A percentile compares a stretch with the other conserved stretches of the same genome.
These are phyloP conservation scores for Nothophoma quercina DNA, from an alignment of 2,329 filamentous ascomycete species.

Conservation along the genomic window DNA sequence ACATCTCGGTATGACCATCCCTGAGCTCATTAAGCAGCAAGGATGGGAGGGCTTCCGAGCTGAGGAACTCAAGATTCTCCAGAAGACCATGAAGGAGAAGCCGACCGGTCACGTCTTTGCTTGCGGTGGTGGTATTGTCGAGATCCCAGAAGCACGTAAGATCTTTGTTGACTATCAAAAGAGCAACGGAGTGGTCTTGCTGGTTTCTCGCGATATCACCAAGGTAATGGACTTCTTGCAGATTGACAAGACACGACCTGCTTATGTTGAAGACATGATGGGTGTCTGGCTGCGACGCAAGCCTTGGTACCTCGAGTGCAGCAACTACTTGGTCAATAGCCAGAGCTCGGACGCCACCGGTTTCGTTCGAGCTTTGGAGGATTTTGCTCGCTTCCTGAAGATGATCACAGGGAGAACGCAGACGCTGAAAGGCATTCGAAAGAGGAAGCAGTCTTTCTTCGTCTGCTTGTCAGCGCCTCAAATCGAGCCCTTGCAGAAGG, in stretches of 20 bases:
- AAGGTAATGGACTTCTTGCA: slow-evolving; percentile 88
- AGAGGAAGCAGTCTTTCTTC: slow-evolving; percentile 82
- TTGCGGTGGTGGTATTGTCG: slow-evolving; percentile 92
- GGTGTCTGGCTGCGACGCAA: slow-evolving; percentile 88
- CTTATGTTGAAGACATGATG: slow-evolving; percentile 91
- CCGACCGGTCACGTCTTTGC: slow-evolving; percentile 83
- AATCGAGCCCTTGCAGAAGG: slow-evolving; percentile 67
- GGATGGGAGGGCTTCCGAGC: slow-evolving; percentile 91
- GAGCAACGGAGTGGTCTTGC: slow-evolving; percentile 81
- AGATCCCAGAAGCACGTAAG: slow-evolving; percentile 79
- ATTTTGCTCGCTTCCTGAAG: slow-evolving; percentile 77
- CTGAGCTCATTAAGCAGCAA: slow-evolving; percentile 77
- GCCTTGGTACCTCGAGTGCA: slow-evolving; percentile 90
- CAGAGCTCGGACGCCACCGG: slow-evolving; percentile 65
- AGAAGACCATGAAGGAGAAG: slow-evolving; percentile 76
- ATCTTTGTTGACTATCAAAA: slow-evolving; percentile 76
- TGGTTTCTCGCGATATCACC: slow-evolving; percentile 86
- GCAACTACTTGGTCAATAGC: slow-evolving; percentile 92
- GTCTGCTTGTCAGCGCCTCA: slow-evolving; percentile 87
- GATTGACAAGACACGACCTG: slow-evolving; percentile 87
- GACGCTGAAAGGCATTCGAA: slow-evolving; percentile 66
- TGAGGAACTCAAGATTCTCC: slow-evolving; percentile 77
- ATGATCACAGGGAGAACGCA: slow-evolving; percentile 69
- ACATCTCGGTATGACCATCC: slow-evolving; percentile 76
- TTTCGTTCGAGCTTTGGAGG: slow-evolving; percentile 64